These are phyloP conservation scores for Lathyrus tuberosus DNA, from an alignment of 306 rosid genomes.

Conservation along the genomic window DNA sequence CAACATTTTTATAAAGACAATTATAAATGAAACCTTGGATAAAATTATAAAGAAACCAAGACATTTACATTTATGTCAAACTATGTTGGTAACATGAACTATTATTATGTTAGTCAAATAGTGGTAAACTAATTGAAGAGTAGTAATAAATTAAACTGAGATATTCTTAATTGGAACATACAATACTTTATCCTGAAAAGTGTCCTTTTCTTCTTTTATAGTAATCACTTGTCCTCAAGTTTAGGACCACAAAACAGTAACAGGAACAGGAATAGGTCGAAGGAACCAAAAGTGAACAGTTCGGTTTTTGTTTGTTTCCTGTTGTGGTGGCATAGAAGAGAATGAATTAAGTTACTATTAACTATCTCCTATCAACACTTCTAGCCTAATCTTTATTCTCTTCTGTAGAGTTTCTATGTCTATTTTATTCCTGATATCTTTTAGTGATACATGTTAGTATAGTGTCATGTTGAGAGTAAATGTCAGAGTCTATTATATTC, in stretches of 20 bases:
- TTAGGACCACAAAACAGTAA: conserved; percentile 52
- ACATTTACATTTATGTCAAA: too few species aligned
- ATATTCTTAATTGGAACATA: conserved; percentile 23
- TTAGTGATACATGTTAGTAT: too few species aligned
- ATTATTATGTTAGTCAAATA: background rate
- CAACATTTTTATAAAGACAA: too few species aligned
- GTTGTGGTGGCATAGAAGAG: conserved; percentile 28
- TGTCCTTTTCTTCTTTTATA: conserved; percentile 37
- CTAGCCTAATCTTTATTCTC: background rate
- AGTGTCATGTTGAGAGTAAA: too few species aligned
- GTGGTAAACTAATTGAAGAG: background rate
- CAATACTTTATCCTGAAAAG: conserved; percentile 19
- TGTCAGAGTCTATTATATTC: too few species aligned
- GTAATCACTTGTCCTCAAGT: conserved; percentile 42
- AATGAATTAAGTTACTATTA: background rate
- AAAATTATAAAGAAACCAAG: too few species aligned
- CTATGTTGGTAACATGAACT: too few species aligned
- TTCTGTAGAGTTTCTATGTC: background rate
- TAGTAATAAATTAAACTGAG: background rate
- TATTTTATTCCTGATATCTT: too few species aligned
- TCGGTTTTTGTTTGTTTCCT: conserved; percentile 49
- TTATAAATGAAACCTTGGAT: too few species aligned
- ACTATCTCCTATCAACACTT: background rate
- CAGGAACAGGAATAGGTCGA: conserved; percentile 51
- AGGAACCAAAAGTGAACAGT: conserved; percentile 56